Conservation (phyloP, 345 rosid species). For the Corymbia maculata region DNA sequence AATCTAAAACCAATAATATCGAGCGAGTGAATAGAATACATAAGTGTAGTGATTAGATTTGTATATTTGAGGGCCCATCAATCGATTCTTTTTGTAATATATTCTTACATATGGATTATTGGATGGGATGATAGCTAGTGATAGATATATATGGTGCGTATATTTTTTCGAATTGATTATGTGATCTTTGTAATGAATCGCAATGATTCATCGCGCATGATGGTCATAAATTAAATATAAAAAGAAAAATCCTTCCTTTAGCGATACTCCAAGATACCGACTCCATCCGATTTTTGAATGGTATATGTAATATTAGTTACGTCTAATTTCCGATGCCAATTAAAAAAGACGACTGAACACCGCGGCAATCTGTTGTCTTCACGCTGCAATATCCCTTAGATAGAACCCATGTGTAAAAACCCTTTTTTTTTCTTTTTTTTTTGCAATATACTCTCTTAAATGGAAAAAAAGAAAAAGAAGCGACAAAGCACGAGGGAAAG, state of each 20-base stretch:
- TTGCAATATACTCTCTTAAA: not conserved
- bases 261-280: not conserved
- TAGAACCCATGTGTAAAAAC: not conserved
- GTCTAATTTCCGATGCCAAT: not conserved
- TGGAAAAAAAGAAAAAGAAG: not conserved
- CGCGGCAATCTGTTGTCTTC: not conserved
- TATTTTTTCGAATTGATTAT: not conserved
- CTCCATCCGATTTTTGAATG: not conserved
- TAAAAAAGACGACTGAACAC: not conserved
- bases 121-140: not conserved
- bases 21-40: not conserved
- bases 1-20: not conserved
- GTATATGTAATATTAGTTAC: not conserved
- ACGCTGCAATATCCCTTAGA: not conserved
- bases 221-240: not conserved
- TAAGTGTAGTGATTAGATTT: not conserved
- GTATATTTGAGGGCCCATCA: not conserved
- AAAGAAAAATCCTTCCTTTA: not conserved
- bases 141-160: no score
- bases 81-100: not conserved
- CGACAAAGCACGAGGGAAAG: not conserved
- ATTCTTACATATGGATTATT: not conserved
- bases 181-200: not conserved
- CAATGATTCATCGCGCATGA: not conserved
- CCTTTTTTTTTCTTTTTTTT: not conserved